These are phyloP conservation scores for Naganishia vishniacii DNA, from an alignment of 768 basidiomycete genomes.

Conservation along the genomic window DNA sequence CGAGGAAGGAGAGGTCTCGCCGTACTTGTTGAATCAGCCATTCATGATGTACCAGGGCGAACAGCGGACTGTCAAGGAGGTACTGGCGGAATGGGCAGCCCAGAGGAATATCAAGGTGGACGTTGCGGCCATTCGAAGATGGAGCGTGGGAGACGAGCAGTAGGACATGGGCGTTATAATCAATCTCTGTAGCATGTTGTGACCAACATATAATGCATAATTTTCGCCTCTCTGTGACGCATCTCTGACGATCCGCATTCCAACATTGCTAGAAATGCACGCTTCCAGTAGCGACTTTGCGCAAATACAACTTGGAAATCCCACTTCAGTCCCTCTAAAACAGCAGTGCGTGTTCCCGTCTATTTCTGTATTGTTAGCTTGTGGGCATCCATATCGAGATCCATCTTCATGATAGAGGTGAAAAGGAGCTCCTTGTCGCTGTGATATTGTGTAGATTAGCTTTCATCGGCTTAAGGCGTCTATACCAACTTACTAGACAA, in stretches of 20 bases:
- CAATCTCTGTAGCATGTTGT: not conserved
- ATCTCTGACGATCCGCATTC: not conserved
- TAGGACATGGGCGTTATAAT: not conserved
- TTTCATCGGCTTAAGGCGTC: too few relatives aligned
- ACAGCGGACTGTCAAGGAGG: slow-evolving; percentile 37
- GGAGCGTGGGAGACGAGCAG: slow-evolving; percentile 40
- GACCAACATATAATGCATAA: not conserved
- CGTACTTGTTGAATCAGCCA: slow-evolving; percentile 38
- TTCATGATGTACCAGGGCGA: slow-evolving; percentile 42
- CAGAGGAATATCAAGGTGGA: slow-evolving; percentile 38
- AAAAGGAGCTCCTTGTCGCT: slow-evolving; percentile 19
- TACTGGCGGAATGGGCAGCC: slow-evolving; percentile 40
- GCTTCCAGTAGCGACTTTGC: not conserved
- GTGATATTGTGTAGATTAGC: not conserved
- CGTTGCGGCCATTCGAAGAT: slow-evolving; percentile 42
- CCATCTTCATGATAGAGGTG: slow-evolving; percentile 17
- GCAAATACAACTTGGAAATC: not conserved
- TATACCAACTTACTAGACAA: slow-evolving; percentile 7
- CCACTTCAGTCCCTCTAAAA: not conserved
- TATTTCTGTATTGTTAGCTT: not conserved
- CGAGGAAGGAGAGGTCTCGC: slow-evolving; percentile 34
- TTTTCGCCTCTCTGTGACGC: slow-evolving; percentile 3
- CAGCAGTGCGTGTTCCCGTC: not conserved
- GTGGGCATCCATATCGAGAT: slow-evolving; percentile 4
- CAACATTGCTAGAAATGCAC: too few relatives aligned